phyloP scores from a whole-genome alignment of 208 protist species.

The Leishmania arabica region DNA sequence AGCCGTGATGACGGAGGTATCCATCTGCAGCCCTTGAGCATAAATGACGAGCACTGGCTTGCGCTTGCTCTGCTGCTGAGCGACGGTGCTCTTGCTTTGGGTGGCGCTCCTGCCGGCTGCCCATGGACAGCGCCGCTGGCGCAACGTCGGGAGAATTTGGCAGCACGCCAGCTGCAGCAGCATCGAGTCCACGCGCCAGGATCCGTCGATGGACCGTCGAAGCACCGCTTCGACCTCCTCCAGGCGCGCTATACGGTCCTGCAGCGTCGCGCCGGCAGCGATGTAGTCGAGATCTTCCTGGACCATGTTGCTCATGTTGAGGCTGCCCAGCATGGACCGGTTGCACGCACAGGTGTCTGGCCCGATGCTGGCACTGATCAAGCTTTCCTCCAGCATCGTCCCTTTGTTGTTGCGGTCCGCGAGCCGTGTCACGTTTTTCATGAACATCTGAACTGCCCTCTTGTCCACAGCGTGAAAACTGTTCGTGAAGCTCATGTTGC shows the following conservation, averaged over 20 bases:
- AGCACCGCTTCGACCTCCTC: conserved; percentile 61
- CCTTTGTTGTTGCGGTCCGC: conserved; percentile 29
- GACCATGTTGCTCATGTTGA: conserved; percentile 17
- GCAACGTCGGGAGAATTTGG: conserved; percentile 76
- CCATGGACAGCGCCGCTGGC: conserved; percentile 42
- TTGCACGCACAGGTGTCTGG: neutral
- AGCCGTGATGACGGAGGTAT: conserved; percentile 24
- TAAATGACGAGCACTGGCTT: conserved; percentile 64
- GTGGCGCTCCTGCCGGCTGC: neutral
- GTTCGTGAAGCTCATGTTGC: conserved; percentile 79
- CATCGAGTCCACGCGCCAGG: conserved; percentile 60
- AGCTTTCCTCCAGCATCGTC: conserved; percentile 53
- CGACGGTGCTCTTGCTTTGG: neutral
- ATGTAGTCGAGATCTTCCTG: conserved; percentile 59
- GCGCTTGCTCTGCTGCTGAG: neutral
- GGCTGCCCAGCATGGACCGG: neutral
- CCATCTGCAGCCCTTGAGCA: conserved; percentile 55
- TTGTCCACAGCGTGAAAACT: conserved; percentile 61
- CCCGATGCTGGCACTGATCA: conserved; percentile 15
- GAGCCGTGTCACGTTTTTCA: conserved; percentile 47
- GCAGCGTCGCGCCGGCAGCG: conserved; percentile 31
- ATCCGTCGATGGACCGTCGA: conserved; percentile 61
- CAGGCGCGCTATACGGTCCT: conserved; percentile 55
- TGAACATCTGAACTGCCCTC: conserved; percentile 50
- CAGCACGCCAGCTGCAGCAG: conserved; percentile 55